Base-by-base conservation (phyloP, 306 rosid species). In the Mimosa bimucronata region DNA sequence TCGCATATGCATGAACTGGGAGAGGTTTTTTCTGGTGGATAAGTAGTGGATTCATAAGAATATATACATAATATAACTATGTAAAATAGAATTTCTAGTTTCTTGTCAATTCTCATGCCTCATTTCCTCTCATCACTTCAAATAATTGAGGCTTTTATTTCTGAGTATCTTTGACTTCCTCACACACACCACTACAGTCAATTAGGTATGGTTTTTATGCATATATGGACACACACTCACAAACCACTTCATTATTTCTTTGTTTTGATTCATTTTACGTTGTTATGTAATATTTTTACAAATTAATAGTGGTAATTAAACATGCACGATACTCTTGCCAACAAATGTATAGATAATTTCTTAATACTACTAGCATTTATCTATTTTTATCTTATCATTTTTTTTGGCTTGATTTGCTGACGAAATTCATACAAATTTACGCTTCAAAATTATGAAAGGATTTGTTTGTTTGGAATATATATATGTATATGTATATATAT, bases 21-120 rank as follows among this genome's bases (percentile, higher is more conserved):
- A 74, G 28, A 52, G 67, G 67, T 77, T 19, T 71, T 81, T 62
- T 16, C 15, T 40, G 19, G 26, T 66, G 71, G 26, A 77, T 77
- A 40, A 8, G 6, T 15, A 85, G 80, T 85, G 80, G 86, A 86
- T 88, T 81, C 85, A 81, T 14, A 60, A 62, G 84, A 82, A 88
- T 86, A 85, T 53, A 55, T 53, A n/a, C 8, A 53, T 53, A 16
- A 53, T 55, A 55, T 55, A 21, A 19, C 25, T 55, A 21, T 55
- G 64, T 81, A 80, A 34, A 34, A 91, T 86, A 83, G 85, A 86
- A 90, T 82, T 79, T 81, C 41, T 48, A 23, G 61, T 66, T 37
- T 76, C 38, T 66, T 79, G 55, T 77, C 75, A 69, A 52, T 71
- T 77, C 46, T 75, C 75, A 61, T 45, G 83, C 1, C 31, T 9